Conservation (phyloP, 495 filamentous ascomycete genomes). For the Zalerion maritima region DNA sequence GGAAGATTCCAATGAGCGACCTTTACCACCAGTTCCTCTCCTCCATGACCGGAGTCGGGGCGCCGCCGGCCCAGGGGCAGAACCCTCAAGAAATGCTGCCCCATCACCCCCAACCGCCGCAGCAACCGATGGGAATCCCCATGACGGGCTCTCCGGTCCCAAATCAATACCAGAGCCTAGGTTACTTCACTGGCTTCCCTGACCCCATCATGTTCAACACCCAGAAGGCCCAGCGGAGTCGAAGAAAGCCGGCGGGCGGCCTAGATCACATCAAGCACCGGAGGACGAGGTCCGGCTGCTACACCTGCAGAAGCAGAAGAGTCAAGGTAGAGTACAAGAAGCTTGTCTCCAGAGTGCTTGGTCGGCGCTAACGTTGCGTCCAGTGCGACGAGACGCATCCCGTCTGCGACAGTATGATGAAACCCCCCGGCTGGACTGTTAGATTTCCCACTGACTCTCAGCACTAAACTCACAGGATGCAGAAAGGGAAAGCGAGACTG, state of each 20-base stretch:
- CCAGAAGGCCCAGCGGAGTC: slow-evolving; percentile 38
- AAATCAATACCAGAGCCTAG: slow-evolving; percentile 27
- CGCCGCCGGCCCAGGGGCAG: slow-evolving; percentile 16
- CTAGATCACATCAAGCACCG: slow-evolving; percentile 83
- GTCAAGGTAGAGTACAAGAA: slow-evolving; percentile 55
- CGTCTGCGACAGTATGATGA: slow-evolving; percentile 70
- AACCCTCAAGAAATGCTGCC: slow-evolving; percentile 22
- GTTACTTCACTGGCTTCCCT: slow-evolving; percentile 30
- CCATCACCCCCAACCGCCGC: slow-evolving; percentile 17
- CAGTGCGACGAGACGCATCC: slow-evolving; percentile 81
- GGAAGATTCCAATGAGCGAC: slow-evolving; percentile 26
- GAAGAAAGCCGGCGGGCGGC: slow-evolving; percentile 42
- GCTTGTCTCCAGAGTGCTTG: slow-evolving; percentile 1
- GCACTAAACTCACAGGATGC: slow-evolving; percentile 52
- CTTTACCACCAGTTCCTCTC: slow-evolving; percentile 33
- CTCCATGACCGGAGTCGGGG: slow-evolving; percentile 29
- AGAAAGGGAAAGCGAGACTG: slow-evolving; percentile 76
- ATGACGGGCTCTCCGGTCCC: slow-evolving; percentile 18
- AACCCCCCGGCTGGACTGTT: too few species aligned
- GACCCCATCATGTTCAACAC: slow-evolving; percentile 33
- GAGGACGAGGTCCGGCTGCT: slow-evolving; percentile 86
- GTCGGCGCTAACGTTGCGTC: slow-evolving; percentile 6
- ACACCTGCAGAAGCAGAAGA: slow-evolving; percentile 75
- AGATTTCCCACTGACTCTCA: too few species aligned
- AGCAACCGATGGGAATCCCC: slow-evolving; percentile 17